Conservation (phyloP, 305 asterid species). For the Lippia alba region DNA sequence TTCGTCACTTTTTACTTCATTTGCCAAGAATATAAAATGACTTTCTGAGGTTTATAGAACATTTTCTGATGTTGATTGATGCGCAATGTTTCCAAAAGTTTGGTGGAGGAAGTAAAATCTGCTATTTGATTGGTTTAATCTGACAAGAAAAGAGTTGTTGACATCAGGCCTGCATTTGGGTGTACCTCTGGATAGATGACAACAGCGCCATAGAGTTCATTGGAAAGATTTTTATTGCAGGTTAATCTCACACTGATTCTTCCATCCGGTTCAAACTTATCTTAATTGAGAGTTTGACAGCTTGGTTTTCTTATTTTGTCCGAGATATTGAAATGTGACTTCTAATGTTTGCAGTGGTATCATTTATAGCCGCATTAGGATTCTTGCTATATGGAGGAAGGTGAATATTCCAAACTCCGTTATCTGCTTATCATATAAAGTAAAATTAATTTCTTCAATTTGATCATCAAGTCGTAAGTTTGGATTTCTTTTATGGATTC, state of each 20-base stretch:
- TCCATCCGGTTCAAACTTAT: constrained; percentile 17
- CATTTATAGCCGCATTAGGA: constrained; percentile 78
- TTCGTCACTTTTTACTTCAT: neutral
- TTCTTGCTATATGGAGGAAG: constrained; percentile 89
- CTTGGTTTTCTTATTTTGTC: constrained; percentile 30
- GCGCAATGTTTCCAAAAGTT: neutral
- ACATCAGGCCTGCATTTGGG: constrained; percentile 79
- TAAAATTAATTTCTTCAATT: constrained; percentile 24
- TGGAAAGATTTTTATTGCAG: constrained; percentile 89
- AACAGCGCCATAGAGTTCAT: constrained; percentile 58
- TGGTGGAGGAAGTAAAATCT: constrained; percentile 3
- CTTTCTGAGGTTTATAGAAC: neutral
- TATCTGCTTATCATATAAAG: constrained; percentile 24
- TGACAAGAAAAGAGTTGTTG: constrained; percentile 31
- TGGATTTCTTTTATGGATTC: constrained; percentile 2
- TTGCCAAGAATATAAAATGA: neutral
- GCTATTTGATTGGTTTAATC: constrained; percentile 20
- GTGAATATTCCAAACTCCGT: constrained; percentile 41
- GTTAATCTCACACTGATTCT: constrained; percentile 41
- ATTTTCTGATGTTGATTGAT: neutral
- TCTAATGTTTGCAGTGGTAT: constrained; percentile 64
- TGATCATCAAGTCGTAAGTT: constrained; percentile 14
- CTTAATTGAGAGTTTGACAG: neutral
- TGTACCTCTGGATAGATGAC: constrained; percentile 73
- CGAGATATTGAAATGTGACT: constrained; percentile 5